Percentiles rank a stretch among this genome's conserved stretches.
phyloP scores from a whole-genome alignment of 2,329 filamentous ascomycete species.

The Oidium heveae region DNA sequence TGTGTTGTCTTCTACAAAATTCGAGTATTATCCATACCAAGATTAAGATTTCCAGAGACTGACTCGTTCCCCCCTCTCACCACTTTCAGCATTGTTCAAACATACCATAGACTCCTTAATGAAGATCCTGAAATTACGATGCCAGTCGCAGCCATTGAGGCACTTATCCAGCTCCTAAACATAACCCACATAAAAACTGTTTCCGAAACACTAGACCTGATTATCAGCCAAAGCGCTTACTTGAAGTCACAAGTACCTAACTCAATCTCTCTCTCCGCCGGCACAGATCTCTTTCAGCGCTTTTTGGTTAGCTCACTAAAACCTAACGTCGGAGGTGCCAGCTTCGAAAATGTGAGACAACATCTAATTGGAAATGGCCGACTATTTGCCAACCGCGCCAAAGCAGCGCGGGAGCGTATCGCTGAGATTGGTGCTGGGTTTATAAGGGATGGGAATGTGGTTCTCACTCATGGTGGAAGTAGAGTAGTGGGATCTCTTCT shows the following conservation, averaged over 20 bases:
- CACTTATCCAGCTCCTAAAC: constrained; percentile 66
- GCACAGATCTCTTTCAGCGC: constrained; percentile 84
- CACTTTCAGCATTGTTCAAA: constrained; percentile 26
- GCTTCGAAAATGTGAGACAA: constrained; percentile 61
- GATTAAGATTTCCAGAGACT: too few relatives aligned
- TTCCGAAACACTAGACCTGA: constrained; percentile 73
- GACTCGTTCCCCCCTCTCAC: too few relatives aligned
- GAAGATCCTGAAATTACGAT: constrained; percentile 73
- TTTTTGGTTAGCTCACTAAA: constrained; percentile 56
- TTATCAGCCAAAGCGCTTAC: constrained; percentile 50
- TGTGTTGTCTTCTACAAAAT: too few relatives aligned
- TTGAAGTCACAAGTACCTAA: constrained; percentile 64
- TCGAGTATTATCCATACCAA: too few relatives aligned
- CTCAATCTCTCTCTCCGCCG: constrained; percentile 74
- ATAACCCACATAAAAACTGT: constrained; percentile 62
- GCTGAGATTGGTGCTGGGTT: constrained; percentile 56
- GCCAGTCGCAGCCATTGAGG: constrained; percentile 83
- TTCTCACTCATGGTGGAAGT: constrained; percentile 80
- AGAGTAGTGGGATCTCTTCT: constrained; percentile 62
- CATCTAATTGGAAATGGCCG: constrained; percentile 70
- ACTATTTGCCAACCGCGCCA: constrained; percentile 67
- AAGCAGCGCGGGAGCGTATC: constrained; percentile 62
- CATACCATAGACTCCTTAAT: constrained; percentile 35
- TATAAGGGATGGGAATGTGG: constrained; percentile 49
- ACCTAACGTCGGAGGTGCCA: constrained; percentile 21